phyloP scores from a whole-genome alignment of 345 rosid species.

The Aquilaria yunnanensis region DNA sequence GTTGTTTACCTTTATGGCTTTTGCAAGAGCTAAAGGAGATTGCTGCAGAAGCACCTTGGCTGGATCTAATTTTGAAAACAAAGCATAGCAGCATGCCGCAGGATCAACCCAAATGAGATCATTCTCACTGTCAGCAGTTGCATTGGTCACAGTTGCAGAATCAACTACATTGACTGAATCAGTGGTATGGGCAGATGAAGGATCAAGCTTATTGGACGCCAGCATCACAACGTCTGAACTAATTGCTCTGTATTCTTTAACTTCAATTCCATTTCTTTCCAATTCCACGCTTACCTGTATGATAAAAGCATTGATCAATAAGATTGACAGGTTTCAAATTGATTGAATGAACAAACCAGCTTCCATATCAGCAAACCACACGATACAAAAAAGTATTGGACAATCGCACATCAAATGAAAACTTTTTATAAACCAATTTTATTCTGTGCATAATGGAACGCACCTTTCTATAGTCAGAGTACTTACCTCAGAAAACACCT shows the following conservation, averaged over 20 bases:
- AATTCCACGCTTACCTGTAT: slow-evolving; percentile 47
- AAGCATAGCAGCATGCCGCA: slow-evolving; percentile 79
- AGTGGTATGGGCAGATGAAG: slow-evolving; percentile 21
- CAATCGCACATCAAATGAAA: not conserved
- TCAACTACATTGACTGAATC: slow-evolving; percentile 6
- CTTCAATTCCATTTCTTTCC: slow-evolving; percentile 57
- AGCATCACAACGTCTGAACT: slow-evolving; percentile 63
- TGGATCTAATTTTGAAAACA: slow-evolving; percentile 69
- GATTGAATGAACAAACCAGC: too few relatives aligned
- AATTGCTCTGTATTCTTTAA: slow-evolving; percentile 58
- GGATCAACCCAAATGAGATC: slow-evolving; percentile 79
- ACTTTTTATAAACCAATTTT: not conserved
- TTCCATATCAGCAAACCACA: slow-evolving; percentile 1
- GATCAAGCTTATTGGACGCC: slow-evolving; percentile 47
- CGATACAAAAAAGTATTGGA: not conserved
- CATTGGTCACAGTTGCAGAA: slow-evolving; percentile 15
- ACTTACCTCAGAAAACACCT: slow-evolving; percentile 64
- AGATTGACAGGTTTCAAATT: not conserved
- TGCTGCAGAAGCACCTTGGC: slow-evolving; percentile 64
- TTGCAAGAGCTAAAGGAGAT: slow-evolving; percentile 88
- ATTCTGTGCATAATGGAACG: too few relatives aligned
- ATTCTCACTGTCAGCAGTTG: slow-evolving; percentile 23
- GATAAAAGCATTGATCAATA: not conserved
- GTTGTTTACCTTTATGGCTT: slow-evolving; percentile 74
- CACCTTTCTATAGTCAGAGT: not conserved